These are phyloP conservation scores for Talaromyces funiculosus DNA, from an alignment of 2,329 filamentous ascomycete genomes.

Conservation along the genomic window DNA sequence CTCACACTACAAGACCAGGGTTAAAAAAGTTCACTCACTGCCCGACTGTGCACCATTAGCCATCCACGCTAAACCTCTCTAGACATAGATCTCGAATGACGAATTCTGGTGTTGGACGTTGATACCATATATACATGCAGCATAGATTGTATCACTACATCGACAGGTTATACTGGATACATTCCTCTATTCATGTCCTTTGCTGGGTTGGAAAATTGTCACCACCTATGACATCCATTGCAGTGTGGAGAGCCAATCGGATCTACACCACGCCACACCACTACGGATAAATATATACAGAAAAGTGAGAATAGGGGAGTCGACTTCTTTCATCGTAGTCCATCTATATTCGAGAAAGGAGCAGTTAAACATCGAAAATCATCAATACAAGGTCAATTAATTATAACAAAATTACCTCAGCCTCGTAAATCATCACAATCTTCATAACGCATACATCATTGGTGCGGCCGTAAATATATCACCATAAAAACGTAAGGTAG, in stretches of 20 bases:
- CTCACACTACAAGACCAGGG: no score
- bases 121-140: neutral
- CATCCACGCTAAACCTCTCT: neutral
- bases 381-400: neutral
- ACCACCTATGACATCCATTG: neutral
- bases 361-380: neutral
- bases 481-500: neutral
- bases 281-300: no score
- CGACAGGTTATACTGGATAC: neutral
- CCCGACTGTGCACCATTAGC: neutral
- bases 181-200: neutral
- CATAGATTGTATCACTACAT: neutral
- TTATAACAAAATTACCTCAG: neutral
- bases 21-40: no score
- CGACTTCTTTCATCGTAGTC: neutral
- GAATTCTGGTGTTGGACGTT: neutral
- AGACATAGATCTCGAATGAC: neutral
- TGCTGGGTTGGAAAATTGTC: neutral
- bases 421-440: conserved; percentile 4
- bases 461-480: neutral
- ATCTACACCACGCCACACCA: no score
- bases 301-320: neutral
- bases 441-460: conserved; percentile 5
- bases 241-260: neutral
- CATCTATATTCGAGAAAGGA: neutral